These are phyloP conservation scores for Phytophthora tentaculata DNA, from an alignment of 352 stramenopile genomes.

Conservation along the genomic window DNA sequence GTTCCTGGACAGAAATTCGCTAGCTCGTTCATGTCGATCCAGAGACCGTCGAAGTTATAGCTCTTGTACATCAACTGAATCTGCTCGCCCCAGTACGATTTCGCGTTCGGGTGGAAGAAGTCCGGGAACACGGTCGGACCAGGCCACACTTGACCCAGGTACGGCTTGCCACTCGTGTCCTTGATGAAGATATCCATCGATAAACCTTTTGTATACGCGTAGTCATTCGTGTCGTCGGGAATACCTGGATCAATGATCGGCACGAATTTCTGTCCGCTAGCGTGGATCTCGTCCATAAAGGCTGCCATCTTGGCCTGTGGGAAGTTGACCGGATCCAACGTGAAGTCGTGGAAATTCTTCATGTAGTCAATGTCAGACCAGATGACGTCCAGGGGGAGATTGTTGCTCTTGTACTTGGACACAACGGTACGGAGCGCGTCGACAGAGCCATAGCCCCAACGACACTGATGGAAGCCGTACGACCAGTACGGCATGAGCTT, in stretches of 20 bases:
- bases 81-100: conserved; percentile 72
- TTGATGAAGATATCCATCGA: conserved; percentile 83
- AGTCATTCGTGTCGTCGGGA: conserved; percentile 52
- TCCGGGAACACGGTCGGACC: conserved; percentile 83
- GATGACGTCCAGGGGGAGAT: conserved; percentile 58
- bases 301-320: conserved; percentile 30
- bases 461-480: conserved; percentile 77
- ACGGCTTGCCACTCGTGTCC: conserved; percentile 62
- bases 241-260: conserved; percentile 89
- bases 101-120: conserved; percentile 78
- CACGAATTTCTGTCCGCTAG: conserved; percentile 65
- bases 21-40: conserved; percentile 92
- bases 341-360: conserved; percentile 67
- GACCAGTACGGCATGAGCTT: conserved; percentile 73
- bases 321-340: conserved; percentile 63
- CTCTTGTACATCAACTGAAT: conserved; percentile 59
- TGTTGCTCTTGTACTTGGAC: conserved; percentile 44
- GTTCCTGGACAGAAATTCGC: conserved; percentile 75
- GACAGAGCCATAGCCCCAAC: conserved; percentile 48
- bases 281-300: conserved; percentile 63
- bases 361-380: conserved; percentile 80
- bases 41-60: conserved; percentile 72
- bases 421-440: conserved; percentile 45
- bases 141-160: conserved; percentile 83
- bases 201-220: conserved; percentile 61